These are phyloP conservation scores for Cylindrotheca fusiformis DNA, from an alignment of 108 stramenopile species.

Conservation along the genomic window DNA sequence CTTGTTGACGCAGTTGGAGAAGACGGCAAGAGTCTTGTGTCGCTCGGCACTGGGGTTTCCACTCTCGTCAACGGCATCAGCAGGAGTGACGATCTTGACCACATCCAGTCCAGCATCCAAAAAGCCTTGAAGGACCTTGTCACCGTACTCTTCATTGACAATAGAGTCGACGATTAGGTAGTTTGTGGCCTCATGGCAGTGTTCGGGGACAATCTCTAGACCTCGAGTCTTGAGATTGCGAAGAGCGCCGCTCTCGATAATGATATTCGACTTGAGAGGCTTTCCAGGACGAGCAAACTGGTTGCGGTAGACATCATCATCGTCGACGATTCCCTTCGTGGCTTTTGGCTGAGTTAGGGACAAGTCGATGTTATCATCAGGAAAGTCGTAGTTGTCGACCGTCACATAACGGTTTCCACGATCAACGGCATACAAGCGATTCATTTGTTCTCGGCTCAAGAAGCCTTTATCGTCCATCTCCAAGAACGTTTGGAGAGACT, in stretches of 20 bases:
- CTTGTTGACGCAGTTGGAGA: conserved; percentile 4
- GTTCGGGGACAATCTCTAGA: conserved; percentile 17
- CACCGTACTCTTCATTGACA: conserved; percentile 26
- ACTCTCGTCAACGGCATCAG: conserved; percentile 29
- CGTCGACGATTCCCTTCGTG: conserved; percentile 24
- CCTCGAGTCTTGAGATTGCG: conserved; percentile 17
- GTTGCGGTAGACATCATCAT: conserved; percentile 30
- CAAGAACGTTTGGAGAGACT: too few species aligned
- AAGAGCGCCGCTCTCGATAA: conserved; percentile 31
- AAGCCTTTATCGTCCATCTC: neutral
- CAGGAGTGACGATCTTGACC: conserved; percentile 29
- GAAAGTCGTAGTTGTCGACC: conserved; percentile 2
- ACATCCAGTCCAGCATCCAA: conserved; percentile 22
- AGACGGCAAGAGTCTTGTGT: conserved; percentile 23
- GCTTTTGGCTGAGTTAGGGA: conserved; percentile 12
- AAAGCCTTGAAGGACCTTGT: conserved; percentile 30
- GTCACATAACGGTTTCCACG: conserved; percentile 2
- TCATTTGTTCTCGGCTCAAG: neutral
- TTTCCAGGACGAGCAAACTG: conserved; percentile 26
- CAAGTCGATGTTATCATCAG: conserved; percentile 7
- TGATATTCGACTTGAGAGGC: conserved; percentile 26
- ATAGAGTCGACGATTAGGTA: conserved; percentile 34
- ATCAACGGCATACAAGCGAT: neutral
- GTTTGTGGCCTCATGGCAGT: conserved; percentile 29
- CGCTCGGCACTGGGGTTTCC: conserved; percentile 33